Evolutionary conservation across 2,329 filamentous ascomycete genomes (phyloP).

Genomic region (Arthrobotrys musiformis): DNA sequence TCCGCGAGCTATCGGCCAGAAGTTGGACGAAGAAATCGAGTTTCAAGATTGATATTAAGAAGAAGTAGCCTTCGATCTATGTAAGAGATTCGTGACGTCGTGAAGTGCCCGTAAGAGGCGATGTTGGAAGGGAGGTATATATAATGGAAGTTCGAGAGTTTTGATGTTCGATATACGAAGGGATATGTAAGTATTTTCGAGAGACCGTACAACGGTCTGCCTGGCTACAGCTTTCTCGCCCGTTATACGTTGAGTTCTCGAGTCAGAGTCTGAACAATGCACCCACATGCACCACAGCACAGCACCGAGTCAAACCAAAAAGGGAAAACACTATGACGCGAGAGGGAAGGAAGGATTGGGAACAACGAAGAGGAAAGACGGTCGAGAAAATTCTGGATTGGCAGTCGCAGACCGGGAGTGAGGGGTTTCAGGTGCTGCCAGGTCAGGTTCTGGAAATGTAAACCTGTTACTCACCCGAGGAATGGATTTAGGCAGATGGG

Average conservation of each 20-base stretch:
- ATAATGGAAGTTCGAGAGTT: background rate
- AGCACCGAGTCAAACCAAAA: conserved; percentile 20
- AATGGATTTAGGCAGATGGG: conserved; percentile 46
- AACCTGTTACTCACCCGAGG: conserved; percentile 31
- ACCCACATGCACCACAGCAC: too few species aligned
- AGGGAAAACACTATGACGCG: conserved; percentile 16
- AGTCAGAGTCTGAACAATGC: too few species aligned
- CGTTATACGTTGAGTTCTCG: too few species aligned
- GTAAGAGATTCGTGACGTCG: conserved; percentile 56
- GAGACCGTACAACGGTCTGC: conserved; percentile 12
- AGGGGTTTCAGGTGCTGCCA: conserved; percentile 44
- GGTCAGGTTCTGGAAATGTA: conserved; percentile 33
- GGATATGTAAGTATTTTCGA: background rate
- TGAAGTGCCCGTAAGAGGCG: conserved; percentile 36
- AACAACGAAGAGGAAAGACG: conserved; percentile 14
- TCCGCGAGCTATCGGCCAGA: conserved; percentile 12
- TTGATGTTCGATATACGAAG: background rate
- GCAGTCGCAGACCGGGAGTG: conserved; percentile 40
- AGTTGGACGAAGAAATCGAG: background rate
- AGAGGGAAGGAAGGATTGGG: conserved; percentile 3
- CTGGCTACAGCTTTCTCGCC: conserved; percentile 22
- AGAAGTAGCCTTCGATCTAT: conserved; percentile 28
- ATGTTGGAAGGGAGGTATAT: conserved; percentile 10
- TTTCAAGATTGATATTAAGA: conserved; percentile 23
- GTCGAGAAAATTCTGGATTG: conserved; percentile 12